Percentiles rank a stretch among this genome's conserved stretches.
Conservation (phyloP, 176 grass and related monocot genomes). For the Rhipidocladum racemiflorum region DNA sequence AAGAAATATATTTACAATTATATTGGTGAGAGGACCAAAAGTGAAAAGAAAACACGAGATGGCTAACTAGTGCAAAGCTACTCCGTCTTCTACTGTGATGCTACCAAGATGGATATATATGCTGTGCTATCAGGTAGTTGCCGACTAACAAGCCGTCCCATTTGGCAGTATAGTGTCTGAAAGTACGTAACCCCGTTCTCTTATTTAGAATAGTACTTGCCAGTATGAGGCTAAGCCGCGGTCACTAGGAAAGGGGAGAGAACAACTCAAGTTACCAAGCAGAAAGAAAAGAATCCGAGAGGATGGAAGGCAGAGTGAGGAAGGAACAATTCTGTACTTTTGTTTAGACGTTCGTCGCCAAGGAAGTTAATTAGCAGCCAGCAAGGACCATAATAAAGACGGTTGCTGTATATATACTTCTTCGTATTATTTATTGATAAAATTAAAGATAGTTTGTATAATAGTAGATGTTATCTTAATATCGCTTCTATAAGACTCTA, state of each 20-base stretch:
- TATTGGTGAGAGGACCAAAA: too few relatives aligned
- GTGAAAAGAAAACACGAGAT: too few relatives aligned
- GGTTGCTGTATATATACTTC: too few relatives aligned
- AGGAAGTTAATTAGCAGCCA: not conserved
- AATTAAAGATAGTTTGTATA: too few relatives aligned
- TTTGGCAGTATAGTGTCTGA: not conserved
- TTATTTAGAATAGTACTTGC: not conserved
- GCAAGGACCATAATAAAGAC: too few relatives aligned
- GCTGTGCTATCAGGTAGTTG: not conserved
- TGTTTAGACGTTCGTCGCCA: not conserved
- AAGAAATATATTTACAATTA: too few relatives aligned
- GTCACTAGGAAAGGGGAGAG: not conserved
- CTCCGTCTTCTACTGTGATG: not conserved
- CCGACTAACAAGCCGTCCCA: not conserved
- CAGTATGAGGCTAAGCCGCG: not conserved
- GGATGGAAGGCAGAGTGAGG: not conserved
- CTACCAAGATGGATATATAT: not conserved
- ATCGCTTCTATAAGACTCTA: too few relatives aligned
- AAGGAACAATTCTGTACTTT: not conserved
- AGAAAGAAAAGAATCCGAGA: not conserved
- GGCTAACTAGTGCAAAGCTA: too few relatives aligned
- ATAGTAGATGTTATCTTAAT: too few relatives aligned
- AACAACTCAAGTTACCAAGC: not conserved
- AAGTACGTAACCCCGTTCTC: too few relatives aligned
- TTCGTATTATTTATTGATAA: too few relatives aligned